phyloP scores from a whole-genome alignment of 1,284 basidiomycete genomes.

The Gastroboletus turbinatus region DNA sequence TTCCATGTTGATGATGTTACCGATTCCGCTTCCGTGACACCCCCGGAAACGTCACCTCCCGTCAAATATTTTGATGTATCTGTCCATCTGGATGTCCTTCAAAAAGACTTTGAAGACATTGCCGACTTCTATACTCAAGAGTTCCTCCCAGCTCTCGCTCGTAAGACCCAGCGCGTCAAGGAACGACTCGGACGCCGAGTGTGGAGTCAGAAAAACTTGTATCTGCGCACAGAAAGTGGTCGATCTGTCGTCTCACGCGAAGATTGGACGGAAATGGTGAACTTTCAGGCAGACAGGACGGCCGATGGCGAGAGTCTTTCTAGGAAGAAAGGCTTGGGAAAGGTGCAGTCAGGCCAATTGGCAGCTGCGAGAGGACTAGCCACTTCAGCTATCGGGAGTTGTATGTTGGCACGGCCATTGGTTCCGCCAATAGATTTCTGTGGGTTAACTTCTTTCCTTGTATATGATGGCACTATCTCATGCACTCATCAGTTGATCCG shows the following conservation, averaged over 20 bases:
- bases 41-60: conserved; percentile 10
- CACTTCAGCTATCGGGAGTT: not conserved
- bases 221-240: conserved; percentile 36
- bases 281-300: conserved; percentile 23
- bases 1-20: conserved; percentile 38
- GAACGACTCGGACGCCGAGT: conserved; percentile 70
- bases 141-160: conserved; percentile 45
- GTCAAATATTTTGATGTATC: conserved; percentile 51
- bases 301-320: not conserved
- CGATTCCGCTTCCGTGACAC: conserved; percentile 12
- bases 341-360: not conserved
- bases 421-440: conserved; percentile 24
- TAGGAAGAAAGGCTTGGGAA: not conserved
- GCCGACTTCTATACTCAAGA: conserved; percentile 40
- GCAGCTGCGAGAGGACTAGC: conserved; percentile 3
- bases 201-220: conserved; percentile 60
- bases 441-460: conserved; percentile 14
- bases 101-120: conserved; percentile 52
- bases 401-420: not conserved
- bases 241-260: conserved; percentile 36
- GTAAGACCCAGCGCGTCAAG: conserved; percentile 59
- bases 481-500: conserved; percentile 23
- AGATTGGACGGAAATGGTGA: conserved; percentile 41
- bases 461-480: not conserved
- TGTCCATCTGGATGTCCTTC: conserved; percentile 54